phyloP scores from a whole-genome alignment of 2,329 filamentous ascomycete genomes.

The Madurella mycetomatis region DNA sequence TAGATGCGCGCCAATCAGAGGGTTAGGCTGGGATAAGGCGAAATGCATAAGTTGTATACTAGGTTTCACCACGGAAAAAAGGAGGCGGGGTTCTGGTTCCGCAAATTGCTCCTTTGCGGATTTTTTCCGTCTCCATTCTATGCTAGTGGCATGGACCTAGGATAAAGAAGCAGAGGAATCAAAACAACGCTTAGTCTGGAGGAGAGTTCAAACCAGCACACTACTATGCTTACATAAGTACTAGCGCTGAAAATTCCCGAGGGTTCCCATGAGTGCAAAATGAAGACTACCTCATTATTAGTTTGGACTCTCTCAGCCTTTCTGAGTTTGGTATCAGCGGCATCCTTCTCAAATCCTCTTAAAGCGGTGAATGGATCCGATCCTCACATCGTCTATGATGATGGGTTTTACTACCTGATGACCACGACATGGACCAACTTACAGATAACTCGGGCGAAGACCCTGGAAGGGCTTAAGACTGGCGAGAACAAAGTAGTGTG shows the following conservation, averaged over 20 bases:
- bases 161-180: no score
- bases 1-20: neutral
- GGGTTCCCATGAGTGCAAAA: neutral
- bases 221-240: no score
- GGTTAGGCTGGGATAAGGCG: neutral
- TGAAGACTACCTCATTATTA: neutral
- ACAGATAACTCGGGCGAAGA: slow-evolving; percentile 50
- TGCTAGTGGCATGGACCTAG: no score
- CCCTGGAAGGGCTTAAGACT: slow-evolving; percentile 51
- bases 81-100: neutral
- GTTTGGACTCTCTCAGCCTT: slow-evolving; percentile 1
- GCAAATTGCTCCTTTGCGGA: neutral
- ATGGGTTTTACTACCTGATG: slow-evolving; percentile 54
- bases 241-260: no score
- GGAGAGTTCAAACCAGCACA: no score
- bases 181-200: no score
- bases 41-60: neutral
- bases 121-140: neutral
- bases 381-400: slow-evolving; percentile 40
- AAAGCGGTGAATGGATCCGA: slow-evolving; percentile 8
- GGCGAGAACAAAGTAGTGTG: slow-evolving; percentile 49
- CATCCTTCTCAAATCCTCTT: slow-evolving; percentile 11
- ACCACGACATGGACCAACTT: slow-evolving; percentile 54
- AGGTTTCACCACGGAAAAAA: neutral
- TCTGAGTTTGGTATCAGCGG: slow-evolving; percentile 1